A percentile compares a stretch with the other conserved stretches of the same genome.
Conservation (phyloP, 352 stramenopile genomes). For the Pythium utonaiense region DNA sequence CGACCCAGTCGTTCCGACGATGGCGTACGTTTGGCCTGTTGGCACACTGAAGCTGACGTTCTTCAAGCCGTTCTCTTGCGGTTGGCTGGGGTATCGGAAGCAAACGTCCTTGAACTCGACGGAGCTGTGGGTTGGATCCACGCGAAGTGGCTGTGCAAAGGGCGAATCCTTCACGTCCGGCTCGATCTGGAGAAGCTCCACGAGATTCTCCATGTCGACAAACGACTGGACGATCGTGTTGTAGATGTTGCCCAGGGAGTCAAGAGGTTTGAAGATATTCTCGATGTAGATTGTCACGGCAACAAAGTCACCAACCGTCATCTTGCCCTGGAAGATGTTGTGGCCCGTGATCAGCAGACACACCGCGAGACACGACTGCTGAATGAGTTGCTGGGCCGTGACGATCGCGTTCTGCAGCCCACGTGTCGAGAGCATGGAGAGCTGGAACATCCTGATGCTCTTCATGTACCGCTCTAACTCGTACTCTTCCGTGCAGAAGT, state of each 20-base stretch:
- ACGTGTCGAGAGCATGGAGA: slow-evolving; percentile 86
- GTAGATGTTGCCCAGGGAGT: slow-evolving; percentile 95
- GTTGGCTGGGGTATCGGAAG: slow-evolving; percentile 91
- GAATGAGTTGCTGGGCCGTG: slow-evolving; percentile 91
- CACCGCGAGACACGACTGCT: slow-evolving; percentile 77
- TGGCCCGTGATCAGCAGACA: slow-evolving; percentile 66
- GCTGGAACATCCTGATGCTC: slow-evolving; percentile 88
- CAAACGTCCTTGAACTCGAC: slow-evolving; percentile 92
- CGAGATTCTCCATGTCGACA: slow-evolving; percentile 96
- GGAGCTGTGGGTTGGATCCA: slow-evolving; percentile 34
- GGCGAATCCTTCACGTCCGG: slow-evolving; percentile 90
- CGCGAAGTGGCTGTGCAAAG: slow-evolving; percentile 53
- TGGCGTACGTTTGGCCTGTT: slow-evolving; percentile 87
- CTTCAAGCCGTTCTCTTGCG: slow-evolving; percentile 82
- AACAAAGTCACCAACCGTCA: slow-evolving; percentile 95
- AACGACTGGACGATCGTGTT: slow-evolving; percentile 96
- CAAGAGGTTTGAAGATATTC: slow-evolving; percentile 96
- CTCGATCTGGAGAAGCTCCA: slow-evolving; percentile 91
- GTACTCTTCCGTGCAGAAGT: slow-evolving; percentile 94
- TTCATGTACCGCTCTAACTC: slow-evolving; percentile 78
- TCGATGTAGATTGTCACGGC: slow-evolving; percentile 92
- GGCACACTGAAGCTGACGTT: slow-evolving; percentile 65
- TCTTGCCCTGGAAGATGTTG: slow-evolving; percentile 42
- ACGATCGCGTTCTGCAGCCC: slow-evolving; percentile 92
- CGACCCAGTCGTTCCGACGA: slow-evolving; percentile 91